A percentile compares a stretch with the other conserved stretches of the same genome.
Evolutionary conservation across 2,329 filamentous ascomycete species (phyloP).

Genomic region (Botrytis byssoidea): DNA sequence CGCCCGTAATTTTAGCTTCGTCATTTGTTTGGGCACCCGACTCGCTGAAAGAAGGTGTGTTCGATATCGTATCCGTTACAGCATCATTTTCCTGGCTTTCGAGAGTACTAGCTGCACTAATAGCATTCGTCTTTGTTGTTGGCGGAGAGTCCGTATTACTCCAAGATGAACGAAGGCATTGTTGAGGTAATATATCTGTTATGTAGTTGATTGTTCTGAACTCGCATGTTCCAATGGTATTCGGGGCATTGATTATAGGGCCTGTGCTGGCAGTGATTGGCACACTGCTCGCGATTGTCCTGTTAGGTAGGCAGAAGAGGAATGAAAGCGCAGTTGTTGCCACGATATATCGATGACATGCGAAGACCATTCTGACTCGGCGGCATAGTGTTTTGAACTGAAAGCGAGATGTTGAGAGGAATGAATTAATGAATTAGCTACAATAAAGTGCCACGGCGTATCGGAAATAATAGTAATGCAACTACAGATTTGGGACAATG

Average conservation of each 20-base stretch:
- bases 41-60: slow-evolving; percentile 8
- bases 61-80: not conserved
- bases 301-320: slow-evolving; percentile 21
- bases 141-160: slow-evolving; percentile 28
- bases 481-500: slow-evolving; percentile 12
- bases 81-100: not conserved
- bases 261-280: slow-evolving; percentile 21
- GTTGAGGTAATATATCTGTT: slow-evolving; percentile 39
- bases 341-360: slow-evolving; percentile 25
- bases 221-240: slow-evolving; percentile 35
- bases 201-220: slow-evolving; percentile 41
- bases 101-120: not conserved
- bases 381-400: slow-evolving; percentile 16
- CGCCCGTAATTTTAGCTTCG: slow-evolving; percentile 1
- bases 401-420: slow-evolving; percentile 13
- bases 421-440: slow-evolving; percentile 2
- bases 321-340: slow-evolving; percentile 30
- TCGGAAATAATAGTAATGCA: not conserved
- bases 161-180: slow-evolving; percentile 37
- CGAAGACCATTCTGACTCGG: slow-evolving; percentile 28
- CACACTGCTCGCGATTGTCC: slow-evolving; percentile 29
- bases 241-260: slow-evolving; percentile 19
- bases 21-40: slow-evolving; percentile 3
- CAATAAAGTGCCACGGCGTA: not conserved
- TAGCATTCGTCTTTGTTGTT: slow-evolving; percentile 15